Conservation (phyloP, 345 rosid genomes). For the Sisymbrium irio region DNA sequence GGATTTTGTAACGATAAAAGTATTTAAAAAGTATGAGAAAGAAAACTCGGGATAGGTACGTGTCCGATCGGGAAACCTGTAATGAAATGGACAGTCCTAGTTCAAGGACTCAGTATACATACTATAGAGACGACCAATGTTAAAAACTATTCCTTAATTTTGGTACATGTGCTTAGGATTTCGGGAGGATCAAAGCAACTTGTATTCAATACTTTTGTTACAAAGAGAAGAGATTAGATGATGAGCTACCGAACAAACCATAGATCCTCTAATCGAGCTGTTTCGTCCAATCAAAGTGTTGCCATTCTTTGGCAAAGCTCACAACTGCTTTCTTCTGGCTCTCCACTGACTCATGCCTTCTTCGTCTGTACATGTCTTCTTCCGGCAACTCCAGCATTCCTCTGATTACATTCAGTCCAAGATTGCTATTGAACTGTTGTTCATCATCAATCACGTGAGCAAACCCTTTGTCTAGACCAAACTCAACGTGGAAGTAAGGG, state of each 20-base stretch:
- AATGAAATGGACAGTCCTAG: too few relatives aligned
- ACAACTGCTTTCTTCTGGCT: constrained; percentile 64
- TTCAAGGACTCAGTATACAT: too few relatives aligned
- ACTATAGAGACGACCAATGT: too few relatives aligned
- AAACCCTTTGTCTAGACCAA: constrained; percentile 74
- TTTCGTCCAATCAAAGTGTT: constrained; percentile 89
- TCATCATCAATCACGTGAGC: constrained; percentile 97
- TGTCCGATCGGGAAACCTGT: too few relatives aligned
- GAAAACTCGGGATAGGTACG: too few relatives aligned
- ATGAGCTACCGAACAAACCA: neutral
- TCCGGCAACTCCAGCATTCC: constrained; percentile 77
- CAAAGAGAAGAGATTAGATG: neutral
- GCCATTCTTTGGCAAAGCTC: constrained; percentile 61
- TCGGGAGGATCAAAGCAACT: neutral
- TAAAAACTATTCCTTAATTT: neutral
- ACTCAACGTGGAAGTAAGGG: constrained; percentile 94
- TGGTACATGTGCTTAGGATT: neutral
- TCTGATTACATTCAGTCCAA: constrained; percentile 85
- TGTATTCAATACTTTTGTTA: neutral
- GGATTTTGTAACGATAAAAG: too few relatives aligned
- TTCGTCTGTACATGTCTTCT: constrained; percentile 84
- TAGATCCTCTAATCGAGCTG: constrained; percentile 52
- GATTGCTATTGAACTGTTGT: constrained; percentile 68
- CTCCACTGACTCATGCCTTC: constrained; percentile 64
- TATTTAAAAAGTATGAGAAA: too few relatives aligned